phyloP scores from a whole-genome alignment of 2,329 filamentous ascomycete genomes.

The Trichophyton verrucosum region DNA sequence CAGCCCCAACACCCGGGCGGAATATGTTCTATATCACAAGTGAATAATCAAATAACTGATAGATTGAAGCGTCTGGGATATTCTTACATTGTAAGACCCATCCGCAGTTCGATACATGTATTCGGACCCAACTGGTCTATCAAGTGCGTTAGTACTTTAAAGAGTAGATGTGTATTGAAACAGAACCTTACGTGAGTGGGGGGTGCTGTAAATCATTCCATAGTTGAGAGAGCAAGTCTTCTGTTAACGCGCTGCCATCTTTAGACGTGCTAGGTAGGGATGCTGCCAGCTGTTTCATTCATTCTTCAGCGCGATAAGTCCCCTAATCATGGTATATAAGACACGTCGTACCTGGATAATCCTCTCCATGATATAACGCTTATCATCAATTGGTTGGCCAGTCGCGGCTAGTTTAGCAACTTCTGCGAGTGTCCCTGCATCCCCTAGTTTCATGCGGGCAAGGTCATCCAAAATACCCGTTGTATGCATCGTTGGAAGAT shows the following conservation, averaged over 20 bases:
- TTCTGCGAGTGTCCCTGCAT: constrained; percentile 32
- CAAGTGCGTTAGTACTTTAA: constrained; percentile 17
- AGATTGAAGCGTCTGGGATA: background rate
- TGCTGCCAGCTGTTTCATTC: constrained; percentile 18
- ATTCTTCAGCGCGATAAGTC: constrained; percentile 10
- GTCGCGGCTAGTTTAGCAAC: constrained; percentile 32
- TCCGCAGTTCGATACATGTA: constrained; percentile 24
- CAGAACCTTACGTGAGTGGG: constrained; percentile 17
- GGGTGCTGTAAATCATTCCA: constrained; percentile 25
- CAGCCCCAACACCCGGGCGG: constrained; percentile 17
- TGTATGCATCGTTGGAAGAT: constrained; percentile 9
- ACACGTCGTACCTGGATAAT: constrained; percentile 34
- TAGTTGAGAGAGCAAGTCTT: constrained; percentile 19
- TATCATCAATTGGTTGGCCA: constrained; percentile 49
- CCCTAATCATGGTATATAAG: too few relatives aligned
- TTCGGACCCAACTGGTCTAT: constrained; percentile 26
- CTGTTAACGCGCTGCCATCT: constrained; percentile 16
- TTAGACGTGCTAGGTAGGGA: constrained; percentile 18
- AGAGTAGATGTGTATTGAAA: background rate
- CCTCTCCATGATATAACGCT: constrained; percentile 48
- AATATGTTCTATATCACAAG: constrained; percentile 14
- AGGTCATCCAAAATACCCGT: constrained; percentile 35
- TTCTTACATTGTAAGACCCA: constrained; percentile 16
- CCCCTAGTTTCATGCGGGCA: constrained; percentile 35
- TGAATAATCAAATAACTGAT: background rate